These are phyloP conservation scores for Monosporozyma unispora DNA, from an alignment of 805 yeast species.

Conservation along the genomic window DNA sequence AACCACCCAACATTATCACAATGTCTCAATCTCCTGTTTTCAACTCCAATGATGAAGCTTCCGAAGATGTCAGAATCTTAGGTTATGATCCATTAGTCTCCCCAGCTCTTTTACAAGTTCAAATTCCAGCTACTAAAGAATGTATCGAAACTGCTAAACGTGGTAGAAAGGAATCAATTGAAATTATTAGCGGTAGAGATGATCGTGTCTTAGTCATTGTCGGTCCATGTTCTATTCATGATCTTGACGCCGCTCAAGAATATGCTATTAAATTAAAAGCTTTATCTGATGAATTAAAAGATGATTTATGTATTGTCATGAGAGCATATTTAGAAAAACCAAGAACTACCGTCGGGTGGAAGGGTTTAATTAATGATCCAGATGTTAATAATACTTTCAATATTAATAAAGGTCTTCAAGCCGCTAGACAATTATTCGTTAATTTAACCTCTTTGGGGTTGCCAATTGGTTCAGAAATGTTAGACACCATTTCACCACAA, in stretches of 20 bases:
- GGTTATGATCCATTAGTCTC: conserved; percentile 96
- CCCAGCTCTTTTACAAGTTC: conserved; percentile 86
- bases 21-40: conserved; percentile 26
- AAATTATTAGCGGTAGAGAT: conserved; percentile 70
- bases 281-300: conserved; percentile 51
- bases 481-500: conserved; percentile 96
- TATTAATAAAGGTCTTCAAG: conserved; percentile 88
- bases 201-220: conserved; percentile 83
- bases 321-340: conserved; percentile 98
- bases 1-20: neutral
- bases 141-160: conserved; percentile 71
- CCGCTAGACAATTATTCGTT: conserved; percentile 80
- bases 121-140: conserved; percentile 53
- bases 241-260: conserved; percentile 83
- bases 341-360: conserved; percentile 98
- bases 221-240: conserved; percentile 97
- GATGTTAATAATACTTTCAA: conserved; percentile 88
- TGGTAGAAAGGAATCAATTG: conserved; percentile 61
- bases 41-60: conserved; percentile 37
- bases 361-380: conserved; percentile 95
- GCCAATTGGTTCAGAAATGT: conserved; percentile 96
- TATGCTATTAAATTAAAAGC: conserved; percentile 61
- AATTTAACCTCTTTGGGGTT: conserved; percentile 70
- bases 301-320: conserved; percentile 82
- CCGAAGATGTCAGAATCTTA: conserved; percentile 67